Evolutionary conservation across 345 rosid species (phyloP).

Genomic region (Syzygium aqueum): DNA sequence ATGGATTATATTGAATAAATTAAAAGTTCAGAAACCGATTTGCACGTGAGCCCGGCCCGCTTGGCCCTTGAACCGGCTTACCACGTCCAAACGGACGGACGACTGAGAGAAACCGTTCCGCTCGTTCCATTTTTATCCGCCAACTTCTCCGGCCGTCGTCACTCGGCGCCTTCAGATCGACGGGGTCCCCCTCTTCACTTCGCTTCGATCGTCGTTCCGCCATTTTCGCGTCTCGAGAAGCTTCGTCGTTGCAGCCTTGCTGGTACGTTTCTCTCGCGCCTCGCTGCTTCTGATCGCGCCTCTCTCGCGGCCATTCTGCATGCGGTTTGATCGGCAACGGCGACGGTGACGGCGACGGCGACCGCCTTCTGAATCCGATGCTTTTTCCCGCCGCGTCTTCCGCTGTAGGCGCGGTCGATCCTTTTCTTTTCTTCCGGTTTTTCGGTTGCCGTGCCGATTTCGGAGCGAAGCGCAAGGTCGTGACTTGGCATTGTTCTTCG

Average conservation of each 20-base stretch:
- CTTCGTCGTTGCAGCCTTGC: background rate
- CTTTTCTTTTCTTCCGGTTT: background rate
- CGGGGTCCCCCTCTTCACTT: background rate
- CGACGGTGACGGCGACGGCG: background rate
- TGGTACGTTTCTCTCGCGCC: background rate
- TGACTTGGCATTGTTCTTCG: background rate
- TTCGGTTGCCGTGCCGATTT: background rate
- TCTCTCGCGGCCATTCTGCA: background rate
- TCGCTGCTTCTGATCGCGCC: background rate
- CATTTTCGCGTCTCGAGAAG: background rate
- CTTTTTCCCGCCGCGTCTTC: background rate
- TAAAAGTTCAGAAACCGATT: too few species aligned
- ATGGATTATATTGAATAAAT: too few species aligned
- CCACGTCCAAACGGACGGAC: background rate
- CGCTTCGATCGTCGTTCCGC: background rate
- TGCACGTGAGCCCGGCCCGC: background rate
- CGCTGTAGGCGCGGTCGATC: background rate
- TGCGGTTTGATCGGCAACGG: background rate
- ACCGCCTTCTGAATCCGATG: background rate
- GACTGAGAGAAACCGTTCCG: background rate
- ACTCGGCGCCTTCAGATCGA: background rate
- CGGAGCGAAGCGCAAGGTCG: background rate
- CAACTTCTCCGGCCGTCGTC: background rate
- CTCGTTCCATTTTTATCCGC: background rate
- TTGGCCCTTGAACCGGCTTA: background rate